Percentiles rank a stretch among this genome's conserved stretches.
Conservation (phyloP, 2,329 filamentous ascomycete species). For the Decorospora gaudefroyi region DNA sequence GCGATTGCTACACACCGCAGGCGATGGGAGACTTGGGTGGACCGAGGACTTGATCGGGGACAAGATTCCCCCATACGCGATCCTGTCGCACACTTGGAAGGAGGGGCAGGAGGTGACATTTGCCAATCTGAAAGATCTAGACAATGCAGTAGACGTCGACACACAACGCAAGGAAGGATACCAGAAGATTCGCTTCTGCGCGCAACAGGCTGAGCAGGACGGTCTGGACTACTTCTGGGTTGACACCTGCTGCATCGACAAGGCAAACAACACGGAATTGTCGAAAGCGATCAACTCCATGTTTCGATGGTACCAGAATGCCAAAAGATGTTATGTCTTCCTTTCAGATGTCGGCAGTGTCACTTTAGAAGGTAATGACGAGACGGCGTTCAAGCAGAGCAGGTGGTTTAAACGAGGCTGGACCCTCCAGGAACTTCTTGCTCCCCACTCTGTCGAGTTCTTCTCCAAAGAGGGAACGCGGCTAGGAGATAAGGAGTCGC, state of each 20-base stretch:
- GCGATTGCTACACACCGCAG: constrained; percentile 15
- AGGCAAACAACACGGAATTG: too few relatives aligned
- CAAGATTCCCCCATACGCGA: constrained; percentile 13
- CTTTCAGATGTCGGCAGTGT: constrained; percentile 7
- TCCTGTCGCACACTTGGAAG: constrained; percentile 15
- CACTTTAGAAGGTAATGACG: neutral
- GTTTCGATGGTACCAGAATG: too few relatives aligned
- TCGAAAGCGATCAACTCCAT: too few relatives aligned
- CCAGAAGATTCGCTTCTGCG: too few relatives aligned
- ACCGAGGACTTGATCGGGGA: constrained; percentile 10
- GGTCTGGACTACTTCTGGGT: too few relatives aligned
- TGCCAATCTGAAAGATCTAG: too few relatives aligned
- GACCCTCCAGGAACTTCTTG: constrained; percentile 23
- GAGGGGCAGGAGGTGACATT: too few relatives aligned
- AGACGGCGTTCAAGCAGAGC: constrained; percentile 7
- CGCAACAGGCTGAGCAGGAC: too few relatives aligned
- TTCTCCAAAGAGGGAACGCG: constrained; percentile 14
- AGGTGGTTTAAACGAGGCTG: too few relatives aligned
- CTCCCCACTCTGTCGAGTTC: constrained; percentile 21
- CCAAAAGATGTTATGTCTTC: constrained; percentile 1
- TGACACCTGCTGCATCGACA: too few relatives aligned
- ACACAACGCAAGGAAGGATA: too few relatives aligned
- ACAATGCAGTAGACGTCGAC: too few relatives aligned
- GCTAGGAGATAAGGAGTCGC: constrained; percentile 16
- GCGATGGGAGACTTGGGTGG: constrained; percentile 14